These are phyloP conservation scores for Piromyces finnis DNA, from an alignment of 192 early-diverging fungal genomes.

Conservation along the genomic window DNA sequence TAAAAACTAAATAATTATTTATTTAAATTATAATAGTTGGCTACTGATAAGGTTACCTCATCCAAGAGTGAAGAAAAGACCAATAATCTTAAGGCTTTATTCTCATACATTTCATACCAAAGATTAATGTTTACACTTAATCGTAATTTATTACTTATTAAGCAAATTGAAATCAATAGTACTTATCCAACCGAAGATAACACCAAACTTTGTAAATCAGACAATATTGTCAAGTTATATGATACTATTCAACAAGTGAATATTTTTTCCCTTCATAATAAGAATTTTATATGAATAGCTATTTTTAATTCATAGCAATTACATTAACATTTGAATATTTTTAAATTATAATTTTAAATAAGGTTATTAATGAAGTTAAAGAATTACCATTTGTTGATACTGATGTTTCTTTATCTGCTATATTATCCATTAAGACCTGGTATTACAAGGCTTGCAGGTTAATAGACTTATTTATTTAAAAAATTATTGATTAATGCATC, in stretches of 20 bases:
- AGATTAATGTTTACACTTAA: conserved; percentile 30
- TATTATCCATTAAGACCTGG: conserved; percentile 21
- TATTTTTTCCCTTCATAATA: too few relatives aligned
- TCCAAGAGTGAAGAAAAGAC: conserved; percentile 44
- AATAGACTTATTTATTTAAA: too few relatives aligned
- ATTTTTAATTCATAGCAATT: too few relatives aligned
- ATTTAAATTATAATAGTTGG: conserved; percentile 12
- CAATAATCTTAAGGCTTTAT: conserved; percentile 25
- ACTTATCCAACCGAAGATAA: neutral
- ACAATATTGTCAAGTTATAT: conserved; percentile 45
- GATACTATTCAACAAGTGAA: conserved; percentile 40
- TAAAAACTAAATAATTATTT: too few relatives aligned
- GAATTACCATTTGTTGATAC: conserved; percentile 29
- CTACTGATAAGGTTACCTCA: conserved; percentile 45
- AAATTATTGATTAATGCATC: too few relatives aligned
- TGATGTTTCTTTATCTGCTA: conserved; percentile 18
- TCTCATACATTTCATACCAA: conserved; percentile 35
- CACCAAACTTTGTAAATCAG: conserved; percentile 12
- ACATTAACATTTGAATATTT: too few relatives aligned
- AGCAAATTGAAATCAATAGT: conserved; percentile 15
- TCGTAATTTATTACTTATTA: conserved; percentile 27
- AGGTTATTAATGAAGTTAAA: conserved; percentile 29
- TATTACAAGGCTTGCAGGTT: conserved; percentile 41
- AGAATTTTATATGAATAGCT: too few relatives aligned
- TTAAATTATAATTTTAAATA: too few relatives aligned